Conservation (phyloP, 768 basidiomycete species). For the Arthromyces matolae region DNA sequence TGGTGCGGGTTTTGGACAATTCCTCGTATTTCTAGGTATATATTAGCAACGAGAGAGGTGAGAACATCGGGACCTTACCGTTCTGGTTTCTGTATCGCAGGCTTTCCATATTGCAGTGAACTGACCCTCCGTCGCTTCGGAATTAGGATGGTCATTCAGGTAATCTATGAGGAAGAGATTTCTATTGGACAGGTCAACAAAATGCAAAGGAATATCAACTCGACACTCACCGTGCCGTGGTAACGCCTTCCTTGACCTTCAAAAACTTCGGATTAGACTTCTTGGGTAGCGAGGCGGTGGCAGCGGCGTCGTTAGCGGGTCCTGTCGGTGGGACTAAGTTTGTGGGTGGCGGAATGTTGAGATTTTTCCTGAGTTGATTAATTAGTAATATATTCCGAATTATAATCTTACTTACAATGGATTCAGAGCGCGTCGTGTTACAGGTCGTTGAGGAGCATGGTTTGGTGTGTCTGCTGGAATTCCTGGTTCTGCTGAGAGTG, state of each 20-base stretch:
- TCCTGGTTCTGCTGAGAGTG: background rate
- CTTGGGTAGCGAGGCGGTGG: background rate
- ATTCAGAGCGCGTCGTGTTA: background rate
- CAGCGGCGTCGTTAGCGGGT: background rate
- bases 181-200: background rate
- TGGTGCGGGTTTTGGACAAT: background rate
- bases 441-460: background rate
- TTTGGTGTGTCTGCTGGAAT: too few relatives aligned
- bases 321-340: background rate
- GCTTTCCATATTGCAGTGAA: background rate
- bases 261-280: background rate
- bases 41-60: too few relatives aligned
- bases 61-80: background rate
- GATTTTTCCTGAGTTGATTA: background rate
- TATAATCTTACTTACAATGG: background rate
- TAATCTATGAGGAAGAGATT: background rate
- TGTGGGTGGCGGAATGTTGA: background rate
- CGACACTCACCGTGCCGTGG: background rate
- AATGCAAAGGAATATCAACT: background rate
- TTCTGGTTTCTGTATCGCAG: background rate
- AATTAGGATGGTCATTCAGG: background rate
- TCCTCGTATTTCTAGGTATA: too few relatives aligned
- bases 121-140: background rate
- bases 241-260: background rate
- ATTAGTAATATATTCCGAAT: background rate